phyloP scores from a whole-genome alignment of 306 rosid species.

The Trifolium fragiferum region DNA sequence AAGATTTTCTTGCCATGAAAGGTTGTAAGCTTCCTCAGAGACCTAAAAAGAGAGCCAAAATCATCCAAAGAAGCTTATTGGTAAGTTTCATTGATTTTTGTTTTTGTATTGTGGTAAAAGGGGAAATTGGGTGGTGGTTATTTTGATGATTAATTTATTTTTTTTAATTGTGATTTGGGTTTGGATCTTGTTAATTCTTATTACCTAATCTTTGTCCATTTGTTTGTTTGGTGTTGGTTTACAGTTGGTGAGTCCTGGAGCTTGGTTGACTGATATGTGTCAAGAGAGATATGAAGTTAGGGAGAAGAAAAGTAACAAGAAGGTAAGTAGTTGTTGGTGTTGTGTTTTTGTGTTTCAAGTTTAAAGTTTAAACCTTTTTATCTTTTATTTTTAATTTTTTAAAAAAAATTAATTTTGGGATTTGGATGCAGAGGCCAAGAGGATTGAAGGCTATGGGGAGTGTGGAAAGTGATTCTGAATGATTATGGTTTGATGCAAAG shows the following conservation, averaged over 20 bases:
- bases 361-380: neutral
- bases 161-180: slow-evolving; percentile 17
- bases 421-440: slow-evolving; percentile 67
- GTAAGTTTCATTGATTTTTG: slow-evolving; percentile 41
- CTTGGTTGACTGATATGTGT: slow-evolving; percentile 90
- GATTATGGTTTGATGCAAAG: slow-evolving; percentile 21
- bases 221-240: slow-evolving; percentile 19
- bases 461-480: slow-evolving; percentile 77
- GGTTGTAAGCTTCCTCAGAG: slow-evolving; percentile 85
- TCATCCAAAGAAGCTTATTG: slow-evolving; percentile 75
- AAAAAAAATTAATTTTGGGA: slow-evolving; percentile 1
- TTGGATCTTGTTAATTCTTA: slow-evolving; percentile 38
- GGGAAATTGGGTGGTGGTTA: neutral
- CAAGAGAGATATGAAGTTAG: slow-evolving; percentile 91
- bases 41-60: slow-evolving; percentile 82
- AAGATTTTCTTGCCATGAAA: slow-evolving; percentile 83
- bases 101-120: neutral
- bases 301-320: slow-evolving; percentile 83
- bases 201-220: slow-evolving; percentile 13
- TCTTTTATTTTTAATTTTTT: neutral
- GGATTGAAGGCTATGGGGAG: slow-evolving; percentile 90
- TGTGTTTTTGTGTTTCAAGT: neutral
- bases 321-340: slow-evolving; percentile 51
- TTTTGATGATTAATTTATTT: neutral
- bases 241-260: slow-evolving; percentile 89